phyloP scores from a whole-genome alignment of 257 asterid species.

The Scutellaria baicalensis region DNA sequence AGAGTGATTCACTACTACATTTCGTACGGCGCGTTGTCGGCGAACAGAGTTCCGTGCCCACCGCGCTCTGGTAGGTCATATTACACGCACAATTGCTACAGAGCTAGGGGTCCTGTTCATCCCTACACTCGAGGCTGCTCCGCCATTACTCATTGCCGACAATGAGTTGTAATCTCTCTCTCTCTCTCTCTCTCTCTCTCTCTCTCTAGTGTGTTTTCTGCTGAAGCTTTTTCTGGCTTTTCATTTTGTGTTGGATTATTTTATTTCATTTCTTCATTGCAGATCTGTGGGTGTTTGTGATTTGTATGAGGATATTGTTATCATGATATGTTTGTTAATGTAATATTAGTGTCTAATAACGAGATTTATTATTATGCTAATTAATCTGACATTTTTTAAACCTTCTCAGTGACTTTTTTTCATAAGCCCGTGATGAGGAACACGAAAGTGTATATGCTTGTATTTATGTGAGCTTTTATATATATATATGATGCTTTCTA shows the following conservation, averaged over 20 bases:
- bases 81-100: conserved; percentile 63
- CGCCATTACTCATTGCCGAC: conserved; percentile 80
- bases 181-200: not conserved
- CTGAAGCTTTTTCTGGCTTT: not conserved
- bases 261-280: not conserved
- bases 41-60: conserved; percentile 71
- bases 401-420: too few species aligned
- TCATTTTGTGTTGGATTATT: not conserved
- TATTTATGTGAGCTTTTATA: too few species aligned
- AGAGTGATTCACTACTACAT: conserved; percentile 47
- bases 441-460: too few species aligned
- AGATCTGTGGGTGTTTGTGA: too few species aligned
- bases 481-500: too few species aligned
- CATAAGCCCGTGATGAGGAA: too few species aligned
- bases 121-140: conserved; percentile 82
- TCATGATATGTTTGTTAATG: too few species aligned
- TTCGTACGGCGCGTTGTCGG: conserved; percentile 70
- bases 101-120: conserved; percentile 62
- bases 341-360: too few species aligned
- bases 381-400: too few species aligned
- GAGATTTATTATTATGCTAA: too few species aligned
- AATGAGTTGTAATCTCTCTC: conserved; percentile 12
- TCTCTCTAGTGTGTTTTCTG: not conserved
- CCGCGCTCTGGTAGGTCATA: conserved; percentile 88
- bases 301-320: too few species aligned